These are phyloP conservation scores for Bacidia gigantensis DNA, from an alignment of 495 filamentous ascomycete species.

Conservation along the genomic window DNA sequence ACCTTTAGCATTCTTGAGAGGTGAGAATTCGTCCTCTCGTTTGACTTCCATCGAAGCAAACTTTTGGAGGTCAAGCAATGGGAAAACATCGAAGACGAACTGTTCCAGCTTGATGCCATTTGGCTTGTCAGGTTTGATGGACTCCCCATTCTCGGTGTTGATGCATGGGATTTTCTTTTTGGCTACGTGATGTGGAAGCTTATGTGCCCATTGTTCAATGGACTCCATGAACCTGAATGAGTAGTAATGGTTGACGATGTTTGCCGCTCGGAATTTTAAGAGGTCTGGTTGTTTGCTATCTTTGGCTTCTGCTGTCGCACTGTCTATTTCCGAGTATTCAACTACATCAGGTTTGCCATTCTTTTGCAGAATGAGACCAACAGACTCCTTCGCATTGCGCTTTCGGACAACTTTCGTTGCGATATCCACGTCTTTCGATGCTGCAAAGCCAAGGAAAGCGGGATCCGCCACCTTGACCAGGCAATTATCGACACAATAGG, in stretches of 20 bases:
- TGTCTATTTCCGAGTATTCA: slow-evolving; percentile 96
- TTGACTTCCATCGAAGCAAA: slow-evolving; percentile 94
- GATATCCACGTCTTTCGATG: slow-evolving; percentile 81
- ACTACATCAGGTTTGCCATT: slow-evolving; percentile 96
- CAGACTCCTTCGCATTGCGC: slow-evolving; percentile 90
- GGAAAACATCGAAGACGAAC: slow-evolving; percentile 98
- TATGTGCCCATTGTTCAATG: slow-evolving; percentile 73
- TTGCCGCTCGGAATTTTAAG: slow-evolving; percentile 91
- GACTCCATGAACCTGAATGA: slow-evolving; percentile 83
- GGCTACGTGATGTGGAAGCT: slow-evolving; percentile 87
- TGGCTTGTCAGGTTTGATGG: slow-evolving; percentile 77
- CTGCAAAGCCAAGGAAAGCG: slow-evolving; percentile 86
- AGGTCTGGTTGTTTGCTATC: slow-evolving; percentile 71
- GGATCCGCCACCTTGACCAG: slow-evolving; percentile 96
- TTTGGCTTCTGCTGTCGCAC: slow-evolving; percentile 70
- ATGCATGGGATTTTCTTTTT: slow-evolving; percentile 95
- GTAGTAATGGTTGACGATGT: slow-evolving; percentile 99
- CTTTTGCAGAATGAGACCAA: slow-evolving; percentile 86
- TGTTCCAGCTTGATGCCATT: slow-evolving; percentile 99
- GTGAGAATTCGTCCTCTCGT: slow-evolving; percentile 96
- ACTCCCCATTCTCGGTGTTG: slow-evolving; percentile 58
- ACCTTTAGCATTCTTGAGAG: slow-evolving; percentile 87
- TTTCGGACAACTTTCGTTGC: slow-evolving; percentile 98
- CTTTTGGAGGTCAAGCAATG: slow-evolving; percentile 68
- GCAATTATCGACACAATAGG: slow-evolving; percentile 98